Conservation (phyloP, 805 yeast species). For the Candida maesae region DNA sequence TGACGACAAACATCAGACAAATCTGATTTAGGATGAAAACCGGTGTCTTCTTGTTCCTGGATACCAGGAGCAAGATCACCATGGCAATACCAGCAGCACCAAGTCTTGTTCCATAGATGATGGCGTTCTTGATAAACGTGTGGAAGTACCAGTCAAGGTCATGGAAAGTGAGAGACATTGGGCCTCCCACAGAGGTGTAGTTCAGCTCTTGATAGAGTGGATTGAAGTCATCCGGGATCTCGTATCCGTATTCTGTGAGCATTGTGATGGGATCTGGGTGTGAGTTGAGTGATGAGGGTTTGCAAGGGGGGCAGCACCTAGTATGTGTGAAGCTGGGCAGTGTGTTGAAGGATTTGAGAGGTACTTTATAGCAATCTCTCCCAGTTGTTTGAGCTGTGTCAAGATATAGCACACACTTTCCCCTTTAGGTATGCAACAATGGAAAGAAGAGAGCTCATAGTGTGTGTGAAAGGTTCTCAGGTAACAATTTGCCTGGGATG, state of each 20-base stretch:
- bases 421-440: too few species aligned
- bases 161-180: conserved; percentile 33
- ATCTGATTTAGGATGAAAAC: conserved; percentile 70
- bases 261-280: not conserved
- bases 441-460: too few species aligned
- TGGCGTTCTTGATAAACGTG: conserved; percentile 34
- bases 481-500: not conserved
- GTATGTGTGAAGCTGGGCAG: not conserved
- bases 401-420: not conserved
- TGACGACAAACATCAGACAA: conserved; percentile 49
- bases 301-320: not conserved
- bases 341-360: not conserved
- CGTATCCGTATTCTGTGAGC: not conserved
- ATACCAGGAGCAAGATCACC: conserved; percentile 43
- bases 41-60: conserved; percentile 56
- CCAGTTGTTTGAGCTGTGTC: not conserved
- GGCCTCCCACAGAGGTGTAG: conserved; percentile 43
- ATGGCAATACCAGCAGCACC: conserved; percentile 51
- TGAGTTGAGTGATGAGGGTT: too few species aligned
- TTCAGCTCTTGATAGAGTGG: conserved; percentile 31
- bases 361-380: not conserved
- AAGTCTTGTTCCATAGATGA: conserved; percentile 53
- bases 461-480: not conserved
- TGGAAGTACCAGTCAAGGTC: conserved; percentile 39
- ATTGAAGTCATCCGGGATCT: conserved; percentile 17